phyloP scores from a whole-genome alignment of 306 rosid species.

The Citrullus amarus region DNA sequence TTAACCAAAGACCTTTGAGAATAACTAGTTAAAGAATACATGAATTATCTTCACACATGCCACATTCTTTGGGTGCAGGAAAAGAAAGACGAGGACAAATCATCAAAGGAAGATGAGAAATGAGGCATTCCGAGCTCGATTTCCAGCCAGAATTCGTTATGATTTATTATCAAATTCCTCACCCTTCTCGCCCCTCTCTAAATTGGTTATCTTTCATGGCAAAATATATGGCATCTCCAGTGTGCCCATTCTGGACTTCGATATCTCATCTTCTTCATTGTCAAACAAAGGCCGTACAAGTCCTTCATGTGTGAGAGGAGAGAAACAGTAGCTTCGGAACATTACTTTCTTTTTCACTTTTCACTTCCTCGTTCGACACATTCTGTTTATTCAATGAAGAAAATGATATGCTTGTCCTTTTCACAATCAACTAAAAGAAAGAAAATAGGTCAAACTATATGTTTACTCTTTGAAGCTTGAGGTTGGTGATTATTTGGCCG shows the following conservation, averaged over 20 bases:
- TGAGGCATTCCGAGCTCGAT: slow-evolving; percentile 19
- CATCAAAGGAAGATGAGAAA: slow-evolving; percentile 54
- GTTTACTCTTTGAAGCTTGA: too few relatives aligned
- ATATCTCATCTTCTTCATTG: not conserved
- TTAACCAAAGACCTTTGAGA: not conserved
- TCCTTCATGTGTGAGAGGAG: not conserved
- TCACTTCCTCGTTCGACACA: not conserved
- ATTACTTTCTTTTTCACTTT: not conserved
- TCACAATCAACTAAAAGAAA: not conserved
- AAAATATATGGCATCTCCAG: not conserved
- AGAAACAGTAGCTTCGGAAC: not conserved
- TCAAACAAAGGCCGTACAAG: not conserved
- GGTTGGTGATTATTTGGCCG: too few relatives aligned
- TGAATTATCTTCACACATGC: not conserved
- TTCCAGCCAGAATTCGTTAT: not conserved
- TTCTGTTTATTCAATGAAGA: not conserved
- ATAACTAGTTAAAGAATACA: not conserved
- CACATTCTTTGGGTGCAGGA: slow-evolving; percentile 30
- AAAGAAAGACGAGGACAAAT: slow-evolving; percentile 69
- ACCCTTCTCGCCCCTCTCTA: not conserved
- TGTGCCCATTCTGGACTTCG: not conserved
- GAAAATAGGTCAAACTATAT: not conserved
- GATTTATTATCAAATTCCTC: not conserved
- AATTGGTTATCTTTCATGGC: not conserved
- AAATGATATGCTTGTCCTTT: not conserved